Evolutionary conservation across 2,329 filamentous ascomycete genomes (phyloP).

Genomic region (Grosmannia penicillata): DNA sequence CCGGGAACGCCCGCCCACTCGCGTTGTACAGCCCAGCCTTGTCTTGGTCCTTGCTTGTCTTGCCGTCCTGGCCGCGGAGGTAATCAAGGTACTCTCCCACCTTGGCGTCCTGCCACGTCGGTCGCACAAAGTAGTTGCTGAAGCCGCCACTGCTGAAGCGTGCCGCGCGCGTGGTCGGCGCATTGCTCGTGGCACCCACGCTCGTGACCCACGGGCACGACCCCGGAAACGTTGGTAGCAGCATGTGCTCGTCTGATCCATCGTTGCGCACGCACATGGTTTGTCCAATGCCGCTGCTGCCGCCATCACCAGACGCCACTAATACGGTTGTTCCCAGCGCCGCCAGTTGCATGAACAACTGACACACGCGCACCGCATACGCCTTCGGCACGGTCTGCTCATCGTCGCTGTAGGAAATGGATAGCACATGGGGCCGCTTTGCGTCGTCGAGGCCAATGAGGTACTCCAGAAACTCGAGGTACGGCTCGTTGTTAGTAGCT

Average conservation of each 20-base stretch:
- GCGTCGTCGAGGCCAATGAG: slow-evolving; percentile 28
- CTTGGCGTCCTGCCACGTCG: slow-evolving; percentile 27
- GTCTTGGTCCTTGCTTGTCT: slow-evolving; percentile 7
- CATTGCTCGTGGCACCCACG: slow-evolving; percentile 39
- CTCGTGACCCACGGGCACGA: slow-evolving; percentile 55
- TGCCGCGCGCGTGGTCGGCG: slow-evolving; percentile 18
- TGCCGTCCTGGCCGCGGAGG: slow-evolving; percentile 21
- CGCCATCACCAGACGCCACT: slow-evolving; percentile 35
- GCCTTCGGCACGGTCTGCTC: slow-evolving; percentile 36
- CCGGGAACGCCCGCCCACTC: slow-evolving; percentile 32
- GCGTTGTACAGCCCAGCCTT: slow-evolving; percentile 22
- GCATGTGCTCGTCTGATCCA: slow-evolving; percentile 36
- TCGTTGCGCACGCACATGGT: slow-evolving; percentile 45
- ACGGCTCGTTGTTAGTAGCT: slow-evolving; percentile 36
- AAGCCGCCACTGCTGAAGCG: slow-evolving; percentile 37
- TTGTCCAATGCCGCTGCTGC: slow-evolving; percentile 25
- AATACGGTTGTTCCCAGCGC: slow-evolving; percentile 36
- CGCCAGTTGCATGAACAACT: slow-evolving; percentile 36
- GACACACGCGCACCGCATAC: slow-evolving; percentile 38
- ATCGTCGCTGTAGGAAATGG: slow-evolving; percentile 43
- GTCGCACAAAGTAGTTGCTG: slow-evolving; percentile 31
- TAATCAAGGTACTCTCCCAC: slow-evolving; percentile 24
- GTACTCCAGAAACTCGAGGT: slow-evolving; percentile 36
- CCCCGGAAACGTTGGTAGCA: slow-evolving; percentile 48
- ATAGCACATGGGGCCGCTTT: slow-evolving; percentile 38